phyloP scores from a whole-genome alignment of 306 rosid genomes.

The Vachellia pachyceras region DNA sequence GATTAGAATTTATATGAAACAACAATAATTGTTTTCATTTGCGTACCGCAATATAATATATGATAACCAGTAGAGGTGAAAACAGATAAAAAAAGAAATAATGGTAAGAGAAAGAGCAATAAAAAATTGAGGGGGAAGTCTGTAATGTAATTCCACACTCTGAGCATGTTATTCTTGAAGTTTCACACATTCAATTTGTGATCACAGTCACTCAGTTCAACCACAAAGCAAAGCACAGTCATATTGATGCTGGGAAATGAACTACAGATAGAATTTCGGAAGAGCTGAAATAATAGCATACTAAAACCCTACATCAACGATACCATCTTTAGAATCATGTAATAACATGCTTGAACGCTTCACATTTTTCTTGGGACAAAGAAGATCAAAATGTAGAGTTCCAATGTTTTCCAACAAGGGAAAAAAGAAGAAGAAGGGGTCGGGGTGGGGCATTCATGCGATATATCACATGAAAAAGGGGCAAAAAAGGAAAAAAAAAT shows the following conservation, averaged over 20 bases:
- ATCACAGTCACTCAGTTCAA: conserved; percentile 6
- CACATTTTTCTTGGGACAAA: too few relatives aligned
- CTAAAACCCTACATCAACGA: neutral
- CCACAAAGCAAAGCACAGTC: neutral
- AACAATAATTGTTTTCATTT: conserved; percentile 30
- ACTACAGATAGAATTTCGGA: neutral
- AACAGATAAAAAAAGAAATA: conserved; percentile 10
- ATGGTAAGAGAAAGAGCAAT: neutral
- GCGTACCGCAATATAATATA: neutral
- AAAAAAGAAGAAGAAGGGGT: too few relatives aligned
- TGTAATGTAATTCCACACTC: neutral
- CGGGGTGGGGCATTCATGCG: too few relatives aligned
- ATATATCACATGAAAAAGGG: too few relatives aligned
- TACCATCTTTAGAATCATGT: neutral
- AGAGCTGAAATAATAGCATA: neutral
- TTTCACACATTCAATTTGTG: neutral
- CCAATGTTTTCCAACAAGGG: too few relatives aligned
- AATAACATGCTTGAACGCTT: neutral
- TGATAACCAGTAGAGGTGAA: conserved; percentile 21
- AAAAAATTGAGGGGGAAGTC: neutral
- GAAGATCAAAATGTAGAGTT: too few relatives aligned
- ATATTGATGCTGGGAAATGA: neutral
- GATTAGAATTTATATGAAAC: conserved; percentile 44
- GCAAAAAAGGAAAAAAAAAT: too few relatives aligned
- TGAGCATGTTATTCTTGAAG: conserved; percentile 7